Base-by-base conservation (phyloP, 1,284 basidiomycete genomes). In the Cutaneotrichosporon dermatis region DNA sequence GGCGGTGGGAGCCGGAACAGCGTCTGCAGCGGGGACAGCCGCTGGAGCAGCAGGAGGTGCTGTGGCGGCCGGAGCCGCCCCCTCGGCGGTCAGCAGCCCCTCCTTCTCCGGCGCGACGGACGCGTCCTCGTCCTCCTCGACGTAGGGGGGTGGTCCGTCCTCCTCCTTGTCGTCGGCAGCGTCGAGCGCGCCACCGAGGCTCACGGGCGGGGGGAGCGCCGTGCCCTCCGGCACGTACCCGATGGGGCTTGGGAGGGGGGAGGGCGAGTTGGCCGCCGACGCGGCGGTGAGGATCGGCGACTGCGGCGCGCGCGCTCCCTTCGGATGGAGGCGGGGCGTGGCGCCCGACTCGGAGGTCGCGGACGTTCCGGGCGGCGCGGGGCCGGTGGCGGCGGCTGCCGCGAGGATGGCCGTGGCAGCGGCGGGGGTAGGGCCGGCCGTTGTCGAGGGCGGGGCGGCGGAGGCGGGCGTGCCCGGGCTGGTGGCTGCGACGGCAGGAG, bases 41-140 rank as follows among this genome's bases (percentile, higher is more conserved):
- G 39, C 39, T 9, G 39, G 39, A 40, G 9, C 9, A 40, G 39
- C 39, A 40, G 39, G 39, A 40, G 9, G 39, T 9, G 39, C 39
- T 9, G 39, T 40, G 39, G 39, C 9, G 12, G 39, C 39, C 8
- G 39, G 9, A 9, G 39, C 12, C 39, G 39, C 39, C 9, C 39
- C 9, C 46, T 44, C 43, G 16, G 33, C 34, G 46, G 46, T 35
- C 10, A 49, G 46, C 11, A 49, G 46, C 12, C 13, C 46, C 33
- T 35, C 34, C 46, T 49, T 49, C 46, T 49, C 46, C 1, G 46
- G 33, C 10, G 46, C 46, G 33, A 49, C 46, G 34, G 25, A 34
- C 34, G 46, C 46, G 34, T 49, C 34, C 46, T 49, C 46, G 34
- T 49, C 46, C 34, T 49, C 46, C 46, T 49, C 46, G 34, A 49